Evolutionary conservation across 2,329 filamentous ascomycete species (phyloP).

Genomic region (Colletotrichum zoysiae): DNA sequence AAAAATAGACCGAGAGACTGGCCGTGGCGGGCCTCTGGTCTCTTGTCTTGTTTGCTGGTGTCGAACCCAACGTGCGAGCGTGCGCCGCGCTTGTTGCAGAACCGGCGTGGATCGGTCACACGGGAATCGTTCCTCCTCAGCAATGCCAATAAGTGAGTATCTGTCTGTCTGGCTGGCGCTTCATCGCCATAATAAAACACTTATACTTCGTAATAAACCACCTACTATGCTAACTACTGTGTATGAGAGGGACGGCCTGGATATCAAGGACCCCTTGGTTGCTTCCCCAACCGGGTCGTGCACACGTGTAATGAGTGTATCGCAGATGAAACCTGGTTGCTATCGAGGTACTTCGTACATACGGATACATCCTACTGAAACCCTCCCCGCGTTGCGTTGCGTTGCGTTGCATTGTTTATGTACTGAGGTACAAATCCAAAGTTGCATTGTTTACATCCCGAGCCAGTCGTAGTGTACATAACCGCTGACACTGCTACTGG

Average conservation of each 20-base stretch:
- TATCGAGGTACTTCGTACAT: background rate
- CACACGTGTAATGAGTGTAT: background rate
- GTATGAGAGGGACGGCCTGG: too few species aligned
- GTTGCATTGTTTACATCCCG: conserved; percentile 9
- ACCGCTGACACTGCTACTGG: background rate
- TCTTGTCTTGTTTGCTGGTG: background rate
- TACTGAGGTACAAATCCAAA: too few species aligned
- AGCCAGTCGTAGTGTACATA: background rate
- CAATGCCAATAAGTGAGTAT: too few species aligned
- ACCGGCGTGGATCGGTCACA: background rate
- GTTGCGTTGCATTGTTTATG: too few species aligned
- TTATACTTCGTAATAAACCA: too few species aligned
- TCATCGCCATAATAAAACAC: too few species aligned
- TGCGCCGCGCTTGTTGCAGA: conserved; percentile 27
- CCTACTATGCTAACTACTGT: too few species aligned
- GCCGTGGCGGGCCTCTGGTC: conserved; percentile 10
- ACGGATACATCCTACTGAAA: too few species aligned
- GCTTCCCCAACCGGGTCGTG: background rate
- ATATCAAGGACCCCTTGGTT: background rate
- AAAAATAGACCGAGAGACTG: background rate
- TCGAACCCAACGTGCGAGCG: conserved; percentile 10
- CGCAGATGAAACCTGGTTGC: background rate
- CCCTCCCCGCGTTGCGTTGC: conserved; percentile 12
- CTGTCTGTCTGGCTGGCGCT: too few species aligned
- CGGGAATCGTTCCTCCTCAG: too few species aligned